Base-by-base conservation (phyloP, 345 rosid species). In the Heritiera littoralis region DNA sequence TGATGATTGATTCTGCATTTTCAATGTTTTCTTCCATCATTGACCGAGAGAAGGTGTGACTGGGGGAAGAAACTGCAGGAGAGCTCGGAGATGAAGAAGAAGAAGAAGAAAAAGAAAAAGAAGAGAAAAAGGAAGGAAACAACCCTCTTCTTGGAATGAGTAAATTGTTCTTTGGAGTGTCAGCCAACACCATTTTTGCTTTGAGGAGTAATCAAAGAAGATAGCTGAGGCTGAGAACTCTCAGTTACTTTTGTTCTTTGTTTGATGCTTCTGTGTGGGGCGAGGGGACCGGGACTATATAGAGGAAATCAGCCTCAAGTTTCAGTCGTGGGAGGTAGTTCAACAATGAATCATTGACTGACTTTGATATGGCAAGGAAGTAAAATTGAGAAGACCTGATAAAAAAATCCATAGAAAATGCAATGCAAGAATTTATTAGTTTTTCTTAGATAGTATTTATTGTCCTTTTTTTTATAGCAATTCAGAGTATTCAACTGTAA, bases 1-100 rank as follows among this genome's bases (percentile, higher is more conserved):
- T 82, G 84, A 92, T 92, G 66, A 92, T 74, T 32, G 85, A 13
- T 77, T 86, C 89, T 0, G 95, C 88, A 30, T 80, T 81, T 64
- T 76, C 72, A 5, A 94, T 81, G 58, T 75, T 87, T 63, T 90
- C 89, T 61, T 87, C 89, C 82, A 85, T 79, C 84, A 84, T 51
- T 11, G 89, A 84, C 74, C 81, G 77, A 23, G 97, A 85, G 75
- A 80, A 86, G 0, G 81, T 78, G 11, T 79, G 71, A 32, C 5
- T 18, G 72, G 74, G 66, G 77, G 79, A 40, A 82, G 88, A 51
- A 85, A 74, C 54, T 71, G 61, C 38, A 77, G 74, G 75, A 43
- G 7, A 54, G 72, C 73, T 70, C 73, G 86, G 83, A 77, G 73
- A 81, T 18, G 86, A 81, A 13, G 80, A 78, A 35, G 83, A 59